phyloP scores from a whole-genome alignment of 2,329 filamentous ascomycete species.

The Ascochyta lentis region DNA sequence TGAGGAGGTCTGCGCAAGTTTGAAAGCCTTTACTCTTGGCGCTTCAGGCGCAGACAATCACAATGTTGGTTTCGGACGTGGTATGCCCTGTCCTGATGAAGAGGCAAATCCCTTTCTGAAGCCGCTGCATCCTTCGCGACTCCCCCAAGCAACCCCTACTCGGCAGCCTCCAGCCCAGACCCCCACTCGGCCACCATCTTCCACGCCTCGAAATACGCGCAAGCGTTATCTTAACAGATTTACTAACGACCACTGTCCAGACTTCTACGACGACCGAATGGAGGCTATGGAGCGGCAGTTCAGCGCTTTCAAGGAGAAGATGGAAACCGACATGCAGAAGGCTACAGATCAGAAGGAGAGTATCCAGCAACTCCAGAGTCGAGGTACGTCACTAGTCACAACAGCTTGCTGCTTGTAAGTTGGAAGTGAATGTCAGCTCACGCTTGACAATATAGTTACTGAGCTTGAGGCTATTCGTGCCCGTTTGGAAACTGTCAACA shows the following conservation, averaged over 20 bases:
- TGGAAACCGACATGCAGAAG: constrained; percentile 72
- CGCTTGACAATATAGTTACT: constrained; percentile 50
- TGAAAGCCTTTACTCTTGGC: constrained; percentile 37
- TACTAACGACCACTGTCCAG: constrained; percentile 74
- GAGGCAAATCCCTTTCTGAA: constrained; percentile 32
- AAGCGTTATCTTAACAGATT: constrained; percentile 70
- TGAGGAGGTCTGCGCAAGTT: constrained; percentile 32
- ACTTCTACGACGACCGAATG: constrained; percentile 80
- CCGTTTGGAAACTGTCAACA: constrained; percentile 60
- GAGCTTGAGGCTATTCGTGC: constrained; percentile 63
- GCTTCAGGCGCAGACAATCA: constrained; percentile 26
- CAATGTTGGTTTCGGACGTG: constrained; percentile 33
- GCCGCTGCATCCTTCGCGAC: constrained; percentile 26
- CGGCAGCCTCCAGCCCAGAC: constrained; percentile 22
- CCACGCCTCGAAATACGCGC: constrained; percentile 43
- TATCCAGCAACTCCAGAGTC: constrained; percentile 74
- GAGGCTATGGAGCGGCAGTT: constrained; percentile 78
- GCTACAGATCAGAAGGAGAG: constrained; percentile 75
- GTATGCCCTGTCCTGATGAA: constrained; percentile 37
- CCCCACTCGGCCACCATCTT: constrained; percentile 24
- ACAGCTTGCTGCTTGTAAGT: background rate
- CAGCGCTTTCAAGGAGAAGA: constrained; percentile 72
- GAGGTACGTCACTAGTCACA: constrained; percentile 63
- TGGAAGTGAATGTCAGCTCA: background rate
- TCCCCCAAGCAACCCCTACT: constrained; percentile 35